Evolutionary conservation across 768 basidiomycete genomes (phyloP), one percentile per base, ranked within the genome.

Genomic region (Terana coerulea): DNA sequence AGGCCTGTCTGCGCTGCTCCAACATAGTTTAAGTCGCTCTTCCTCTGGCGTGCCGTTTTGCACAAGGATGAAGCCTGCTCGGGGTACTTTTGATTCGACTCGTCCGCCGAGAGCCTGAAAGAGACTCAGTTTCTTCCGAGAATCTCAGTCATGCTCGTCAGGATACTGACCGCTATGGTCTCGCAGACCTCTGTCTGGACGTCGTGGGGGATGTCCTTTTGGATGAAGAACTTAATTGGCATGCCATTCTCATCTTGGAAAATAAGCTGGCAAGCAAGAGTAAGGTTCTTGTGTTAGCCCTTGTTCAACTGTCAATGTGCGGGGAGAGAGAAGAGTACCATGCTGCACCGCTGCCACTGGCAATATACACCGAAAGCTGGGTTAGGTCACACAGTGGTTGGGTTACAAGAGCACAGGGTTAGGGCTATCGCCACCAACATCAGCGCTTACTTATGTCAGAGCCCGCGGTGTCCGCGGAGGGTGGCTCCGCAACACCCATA

Each of bases 191-290:
- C 84, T 15, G 83, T 81, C 58, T 86, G 84, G 19, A 81, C 72
- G 58, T 84, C 80, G 51, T 83, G 75, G 3, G 79, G 67, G 8
- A 91, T 72, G 64, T 91, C 88, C 61, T 87, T 88, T 62, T 91
- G 88, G 17, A 91, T 78, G 65, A 91, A 91, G 63, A 91, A 91
- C 62, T 91, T 91, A 74, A 88, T 69, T 2, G 86, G 78, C 46
- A 86, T 66, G 33, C 82, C 83, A 60, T 76, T 79, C 55, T 59
- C 65, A 58, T 87, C 87, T 64, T 88, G 85, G 51, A 90, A 90
- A 52, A 89, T 81, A 41, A 83, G 80, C 85, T 88, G 49, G 45
- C 24, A 9, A 10, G 30, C 6, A 10, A 21, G 17, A 40, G 21
- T 8, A 40, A 22, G 39, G 5, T 21, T 22, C 9, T 40, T 17